phyloP scores from a whole-genome alignment of 108 stramenopile genomes.

The Schizochytrium sp. region DNA sequence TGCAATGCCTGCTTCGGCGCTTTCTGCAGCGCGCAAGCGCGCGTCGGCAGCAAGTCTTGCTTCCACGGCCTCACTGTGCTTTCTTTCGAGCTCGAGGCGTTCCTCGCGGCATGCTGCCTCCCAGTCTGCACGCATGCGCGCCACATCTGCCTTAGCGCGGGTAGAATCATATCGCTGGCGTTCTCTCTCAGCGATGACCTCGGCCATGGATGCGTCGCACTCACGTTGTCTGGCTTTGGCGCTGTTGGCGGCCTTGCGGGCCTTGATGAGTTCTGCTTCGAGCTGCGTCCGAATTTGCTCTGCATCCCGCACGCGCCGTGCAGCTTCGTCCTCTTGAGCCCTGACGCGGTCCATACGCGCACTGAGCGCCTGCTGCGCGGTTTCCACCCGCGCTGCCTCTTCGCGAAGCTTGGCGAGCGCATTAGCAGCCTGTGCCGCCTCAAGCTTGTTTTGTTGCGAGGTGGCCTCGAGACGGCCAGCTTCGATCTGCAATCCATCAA shows the following conservation, averaged over 20 bases:
- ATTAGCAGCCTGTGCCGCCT: background rate
- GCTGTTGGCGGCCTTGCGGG: background rate
- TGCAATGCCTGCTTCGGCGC: background rate
- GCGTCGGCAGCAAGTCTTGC: background rate
- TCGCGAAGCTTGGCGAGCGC: background rate
- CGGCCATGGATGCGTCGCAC: background rate
- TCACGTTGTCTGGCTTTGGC: background rate
- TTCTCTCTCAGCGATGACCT: background rate
- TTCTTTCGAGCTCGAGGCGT: background rate
- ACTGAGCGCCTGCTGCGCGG: background rate
- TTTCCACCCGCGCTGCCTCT: background rate
- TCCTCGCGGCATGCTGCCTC: background rate
- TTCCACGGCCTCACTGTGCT: background rate
- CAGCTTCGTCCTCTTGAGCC: background rate
- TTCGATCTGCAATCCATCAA: background rate
- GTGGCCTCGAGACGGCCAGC: background rate
- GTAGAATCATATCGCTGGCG: background rate
- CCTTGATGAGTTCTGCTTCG: background rate
- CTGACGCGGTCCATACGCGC: background rate
- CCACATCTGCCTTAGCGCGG: background rate
- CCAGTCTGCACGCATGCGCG: background rate
- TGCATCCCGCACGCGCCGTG: background rate
- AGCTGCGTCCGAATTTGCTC: background rate
- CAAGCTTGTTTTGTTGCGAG: background rate
- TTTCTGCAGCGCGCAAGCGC: background rate